A percentile compares a stretch with the other conserved stretches of the same genome.
phyloP scores from a whole-genome alignment of 2,329 filamentous ascomycete genomes.

The Cladosporium austrohemisphaericum region DNA sequence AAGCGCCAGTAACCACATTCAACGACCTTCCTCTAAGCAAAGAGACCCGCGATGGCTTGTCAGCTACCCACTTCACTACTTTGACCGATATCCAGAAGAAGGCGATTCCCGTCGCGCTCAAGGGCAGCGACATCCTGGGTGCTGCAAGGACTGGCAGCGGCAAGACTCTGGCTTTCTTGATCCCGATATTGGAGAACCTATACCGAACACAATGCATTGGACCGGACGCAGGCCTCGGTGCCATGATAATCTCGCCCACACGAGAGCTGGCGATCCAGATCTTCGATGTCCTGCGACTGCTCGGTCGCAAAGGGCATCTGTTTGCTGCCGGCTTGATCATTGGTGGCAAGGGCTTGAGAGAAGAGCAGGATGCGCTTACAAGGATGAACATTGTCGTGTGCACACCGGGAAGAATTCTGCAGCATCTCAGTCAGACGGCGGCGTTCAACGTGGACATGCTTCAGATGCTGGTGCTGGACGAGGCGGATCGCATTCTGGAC shows the following conservation, averaged over 20 bases:
- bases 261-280: constrained; percentile 95
- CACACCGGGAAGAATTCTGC: constrained; percentile 89
- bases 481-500: constrained; percentile 94
- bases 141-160: constrained; percentile 94
- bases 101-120: constrained; percentile 82
- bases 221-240: constrained; percentile 78
- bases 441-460: constrained; percentile 85
- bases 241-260: constrained; percentile 88
- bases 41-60: constrained; percentile 72
- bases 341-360: constrained; percentile 83
- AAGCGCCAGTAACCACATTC: constrained; percentile 63
- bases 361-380: constrained; percentile 77
- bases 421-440: constrained; percentile 92
- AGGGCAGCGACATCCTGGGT: constrained; percentile 82
- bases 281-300: constrained; percentile 86
- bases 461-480: constrained; percentile 89
- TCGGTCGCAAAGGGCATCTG: constrained; percentile 75
- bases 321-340: constrained; percentile 94
- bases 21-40: constrained; percentile 80
- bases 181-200: constrained; percentile 89
- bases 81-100: constrained; percentile 88
- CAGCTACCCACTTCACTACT: constrained; percentile 81
- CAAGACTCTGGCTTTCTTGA: constrained; percentile 88
- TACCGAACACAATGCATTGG: constrained; percentile 88
- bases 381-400: constrained; percentile 98